Evolutionary conservation across 768 basidiomycete genomes (phyloP).

Genomic region (Daedaleopsis nitida): DNA sequence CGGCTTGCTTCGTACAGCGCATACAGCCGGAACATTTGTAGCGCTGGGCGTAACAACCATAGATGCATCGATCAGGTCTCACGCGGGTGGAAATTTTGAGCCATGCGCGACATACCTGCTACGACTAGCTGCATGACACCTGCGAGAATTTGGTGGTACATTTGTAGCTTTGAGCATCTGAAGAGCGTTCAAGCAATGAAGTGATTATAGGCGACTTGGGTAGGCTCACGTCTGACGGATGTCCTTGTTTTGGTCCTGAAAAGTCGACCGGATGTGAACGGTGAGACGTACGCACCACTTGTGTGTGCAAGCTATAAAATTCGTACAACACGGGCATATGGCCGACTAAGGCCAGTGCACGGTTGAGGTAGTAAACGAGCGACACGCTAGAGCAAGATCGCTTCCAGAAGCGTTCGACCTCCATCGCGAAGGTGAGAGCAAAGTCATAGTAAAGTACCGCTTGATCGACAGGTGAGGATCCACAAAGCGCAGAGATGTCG

Average conservation of each 20-base stretch:
- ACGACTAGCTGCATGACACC: background rate
- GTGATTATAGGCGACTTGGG: background rate
- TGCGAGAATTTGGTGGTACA: background rate
- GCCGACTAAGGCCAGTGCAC: background rate
- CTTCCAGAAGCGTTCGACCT: background rate
- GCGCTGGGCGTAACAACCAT: background rate
- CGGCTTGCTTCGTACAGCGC: background rate
- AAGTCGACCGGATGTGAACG: background rate
- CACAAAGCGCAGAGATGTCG: no score
- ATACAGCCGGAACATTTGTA: background rate
- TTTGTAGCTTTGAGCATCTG: background rate
- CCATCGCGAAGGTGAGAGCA: background rate
- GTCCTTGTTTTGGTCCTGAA: no score
- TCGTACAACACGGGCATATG: background rate
- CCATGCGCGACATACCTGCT: background rate
- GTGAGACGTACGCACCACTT: background rate
- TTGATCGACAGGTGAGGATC: background rate
- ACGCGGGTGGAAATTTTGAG: background rate
- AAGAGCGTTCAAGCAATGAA: background rate
- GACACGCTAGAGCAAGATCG: background rate
- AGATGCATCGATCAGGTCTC: background rate
- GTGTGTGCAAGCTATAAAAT: background rate
- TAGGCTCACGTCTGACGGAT: background rate
- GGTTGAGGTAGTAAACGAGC: background rate
- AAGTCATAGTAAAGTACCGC: background rate